A percentile compares a stretch with the other conserved stretches of the same genome.
phyloP scores from a whole-genome alignment of 2,329 filamentous ascomycete species.

The Fusarium verticillioides region DNA sequence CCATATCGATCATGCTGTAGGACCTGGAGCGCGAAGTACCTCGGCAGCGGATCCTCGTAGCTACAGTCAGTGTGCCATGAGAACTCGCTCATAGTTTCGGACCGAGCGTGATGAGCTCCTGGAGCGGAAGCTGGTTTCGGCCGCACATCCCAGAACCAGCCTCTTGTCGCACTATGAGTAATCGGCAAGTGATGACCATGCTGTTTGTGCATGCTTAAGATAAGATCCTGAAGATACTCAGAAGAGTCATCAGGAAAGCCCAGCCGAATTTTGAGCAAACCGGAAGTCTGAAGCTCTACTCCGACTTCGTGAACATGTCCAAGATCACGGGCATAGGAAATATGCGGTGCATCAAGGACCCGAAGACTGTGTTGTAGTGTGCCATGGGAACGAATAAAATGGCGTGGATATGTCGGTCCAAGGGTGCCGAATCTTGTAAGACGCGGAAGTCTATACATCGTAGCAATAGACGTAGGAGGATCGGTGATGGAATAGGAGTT shows the following conservation, averaged over 20 bases:
- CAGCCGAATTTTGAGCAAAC: conserved; percentile 52
- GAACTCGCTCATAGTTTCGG: conserved; percentile 56
- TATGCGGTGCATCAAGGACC: not conserved
- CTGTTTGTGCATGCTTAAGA: conserved; percentile 48
- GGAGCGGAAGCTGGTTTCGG: conserved; percentile 47
- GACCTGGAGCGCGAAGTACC: conserved; percentile 56
- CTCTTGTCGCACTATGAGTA: conserved; percentile 52
- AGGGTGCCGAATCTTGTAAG: not conserved
- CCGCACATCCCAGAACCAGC: conserved; percentile 59
- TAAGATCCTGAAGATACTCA: conserved; percentile 49
- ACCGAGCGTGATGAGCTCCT: conserved; percentile 49
- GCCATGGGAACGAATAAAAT: not conserved
- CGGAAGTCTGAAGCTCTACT: conserved; percentile 30
- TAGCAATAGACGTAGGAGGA: not conserved
- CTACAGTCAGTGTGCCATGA: conserved; percentile 59
- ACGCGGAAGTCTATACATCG: not conserved
- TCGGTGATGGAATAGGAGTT: too few relatives aligned
- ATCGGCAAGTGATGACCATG: conserved; percentile 53
- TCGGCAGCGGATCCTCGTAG: conserved; percentile 52
- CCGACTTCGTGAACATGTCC: conserved; percentile 19
- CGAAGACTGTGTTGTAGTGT: not conserved
- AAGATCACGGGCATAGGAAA: not conserved
- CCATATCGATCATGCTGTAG: conserved; percentile 54
- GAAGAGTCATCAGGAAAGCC: conserved; percentile 49
- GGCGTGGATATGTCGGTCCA: not conserved